These are phyloP conservation scores for Exophiala xenobiotica DNA, from an alignment of 2,329 filamentous ascomycete genomes.

Conservation along the genomic window DNA sequence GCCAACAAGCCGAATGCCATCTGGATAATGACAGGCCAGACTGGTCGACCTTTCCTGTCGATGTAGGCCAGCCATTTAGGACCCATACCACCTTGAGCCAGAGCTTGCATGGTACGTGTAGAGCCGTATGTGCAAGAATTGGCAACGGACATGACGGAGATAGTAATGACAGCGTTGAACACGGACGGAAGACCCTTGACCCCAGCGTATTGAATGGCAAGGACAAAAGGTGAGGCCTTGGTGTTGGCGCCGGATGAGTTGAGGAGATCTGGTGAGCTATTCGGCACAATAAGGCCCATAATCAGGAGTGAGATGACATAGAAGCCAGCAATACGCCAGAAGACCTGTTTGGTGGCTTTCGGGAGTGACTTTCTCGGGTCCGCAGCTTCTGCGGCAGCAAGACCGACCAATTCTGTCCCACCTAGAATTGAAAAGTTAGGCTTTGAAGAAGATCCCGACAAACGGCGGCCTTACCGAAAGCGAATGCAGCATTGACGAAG, in stretches of 20 bases:
- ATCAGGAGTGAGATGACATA: slow-evolving; percentile 80
- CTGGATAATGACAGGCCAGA: slow-evolving; percentile 69
- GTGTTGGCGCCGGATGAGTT: slow-evolving; percentile 62
- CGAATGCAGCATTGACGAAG: slow-evolving; percentile 64
- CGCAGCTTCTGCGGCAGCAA: slow-evolving; percentile 59
- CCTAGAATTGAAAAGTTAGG: too few relatives aligned
- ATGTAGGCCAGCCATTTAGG: slow-evolving; percentile 76
- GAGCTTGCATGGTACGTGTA: slow-evolving; percentile 81
- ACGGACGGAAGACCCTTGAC: slow-evolving; percentile 79
- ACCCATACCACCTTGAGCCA: slow-evolving; percentile 83
- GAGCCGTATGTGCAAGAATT: slow-evolving; percentile 91
- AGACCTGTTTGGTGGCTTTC: slow-evolving; percentile 83
- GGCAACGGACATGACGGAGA: slow-evolving; percentile 85
- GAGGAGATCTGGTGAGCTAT: slow-evolving; percentile 61
- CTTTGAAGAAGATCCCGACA: too few relatives aligned
- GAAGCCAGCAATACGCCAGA: slow-evolving; percentile 90
- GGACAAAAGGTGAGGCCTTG: slow-evolving; percentile 85
- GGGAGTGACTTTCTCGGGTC: slow-evolving; percentile 70
- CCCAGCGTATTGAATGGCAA: slow-evolving; percentile 81
- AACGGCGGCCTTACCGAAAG: too few relatives aligned
- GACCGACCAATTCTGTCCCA: slow-evolving; percentile 62
- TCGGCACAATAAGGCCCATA: slow-evolving; percentile 79
- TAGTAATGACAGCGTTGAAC: slow-evolving; percentile 86
- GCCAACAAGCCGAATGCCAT: slow-evolving; percentile 72
- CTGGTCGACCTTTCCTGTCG: slow-evolving; percentile 76